Evolutionary conservation across 306 rosid genomes (phyloP).

Genomic region (Casuarina equisetifolia): DNA sequence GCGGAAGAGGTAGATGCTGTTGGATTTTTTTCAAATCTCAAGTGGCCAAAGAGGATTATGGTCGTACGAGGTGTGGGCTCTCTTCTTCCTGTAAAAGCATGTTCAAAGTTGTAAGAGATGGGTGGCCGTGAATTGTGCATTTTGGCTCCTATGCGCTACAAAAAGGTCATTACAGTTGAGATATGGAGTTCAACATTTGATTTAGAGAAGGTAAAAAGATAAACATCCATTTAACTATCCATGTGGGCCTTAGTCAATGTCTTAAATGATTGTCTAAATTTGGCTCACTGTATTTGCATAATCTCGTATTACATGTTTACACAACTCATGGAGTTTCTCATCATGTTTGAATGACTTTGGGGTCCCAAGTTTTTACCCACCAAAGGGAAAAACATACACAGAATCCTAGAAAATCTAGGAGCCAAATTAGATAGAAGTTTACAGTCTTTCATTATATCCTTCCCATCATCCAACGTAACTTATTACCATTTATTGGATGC

Average conservation of each 20-base stretch:
- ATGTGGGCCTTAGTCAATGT: not conserved
- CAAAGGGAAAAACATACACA: no score
- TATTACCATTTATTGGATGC: conserved; percentile 13
- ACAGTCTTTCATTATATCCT: not conserved
- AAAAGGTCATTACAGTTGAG: not conserved
- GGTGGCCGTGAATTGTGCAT: not conserved
- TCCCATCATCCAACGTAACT: no score
- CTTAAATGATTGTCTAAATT: no score
- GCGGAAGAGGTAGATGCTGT: not conserved
- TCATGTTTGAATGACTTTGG: no score
- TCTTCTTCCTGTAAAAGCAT: not conserved
- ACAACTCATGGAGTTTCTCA: no score
- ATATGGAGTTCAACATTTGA: not conserved
- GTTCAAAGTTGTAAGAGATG: not conserved
- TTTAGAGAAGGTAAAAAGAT: not conserved
- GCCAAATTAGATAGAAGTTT: not conserved
- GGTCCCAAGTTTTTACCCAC: no score
- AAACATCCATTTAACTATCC: not conserved
- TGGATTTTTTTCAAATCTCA: not conserved
- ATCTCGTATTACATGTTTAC: no score
- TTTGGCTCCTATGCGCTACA: not conserved
- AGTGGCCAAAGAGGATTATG: not conserved
- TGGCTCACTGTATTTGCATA: no score
- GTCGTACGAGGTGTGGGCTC: not conserved
- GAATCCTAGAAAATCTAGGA: not conserved